Percentiles rank a stretch among this genome's conserved stretches.
These are phyloP conservation scores for Mycena sp. DNA, from an alignment of 1,284 basidiomycete species.

Conservation along the genomic window DNA sequence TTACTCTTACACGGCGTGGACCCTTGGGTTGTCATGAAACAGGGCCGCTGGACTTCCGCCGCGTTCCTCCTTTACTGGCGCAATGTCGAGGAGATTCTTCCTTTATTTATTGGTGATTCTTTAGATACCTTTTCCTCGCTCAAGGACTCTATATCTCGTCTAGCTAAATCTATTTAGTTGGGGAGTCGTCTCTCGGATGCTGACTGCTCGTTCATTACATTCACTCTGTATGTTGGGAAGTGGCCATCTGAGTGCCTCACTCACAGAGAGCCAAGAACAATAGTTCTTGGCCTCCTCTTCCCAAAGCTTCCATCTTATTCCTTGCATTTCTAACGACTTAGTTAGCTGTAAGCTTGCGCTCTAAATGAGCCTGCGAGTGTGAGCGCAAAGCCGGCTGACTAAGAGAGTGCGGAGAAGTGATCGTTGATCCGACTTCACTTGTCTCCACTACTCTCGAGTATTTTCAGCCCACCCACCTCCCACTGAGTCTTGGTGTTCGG, in stretches of 20 bases:
- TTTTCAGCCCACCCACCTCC: no score
- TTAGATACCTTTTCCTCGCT: constrained; percentile 13
- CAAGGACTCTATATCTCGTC: constrained; percentile 4
- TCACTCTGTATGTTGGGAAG: background rate
- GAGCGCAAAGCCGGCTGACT: no score
- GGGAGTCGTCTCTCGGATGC: constrained; percentile 15
- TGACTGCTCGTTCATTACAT: constrained; percentile 1
- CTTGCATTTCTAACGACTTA: constrained; percentile 1
- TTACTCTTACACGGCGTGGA: no score
- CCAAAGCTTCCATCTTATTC: background rate
- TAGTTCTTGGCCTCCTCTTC: constrained; percentile 1
- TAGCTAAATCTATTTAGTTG: constrained; percentile 17
- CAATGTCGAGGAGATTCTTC: constrained; percentile 25
- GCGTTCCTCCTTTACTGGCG: constrained; percentile 26
- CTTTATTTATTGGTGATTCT: constrained; percentile 21
- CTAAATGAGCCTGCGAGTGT: no score
- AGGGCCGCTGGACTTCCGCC: constrained; percentile 15
- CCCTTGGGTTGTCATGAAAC: background rate
- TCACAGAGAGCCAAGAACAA: constrained; percentile 6
- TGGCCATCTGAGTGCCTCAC: constrained; percentile 9
- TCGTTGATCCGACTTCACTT: no score
- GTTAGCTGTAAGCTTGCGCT: no score
- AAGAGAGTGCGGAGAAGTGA: no score
- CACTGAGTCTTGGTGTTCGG: no score
- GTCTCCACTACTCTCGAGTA: no score